Evolutionary conservation across 2,329 filamentous ascomycete species (phyloP), one percentile per base, ranked within the genome.

Genomic region (Ophiostoma perfectum): DNA sequence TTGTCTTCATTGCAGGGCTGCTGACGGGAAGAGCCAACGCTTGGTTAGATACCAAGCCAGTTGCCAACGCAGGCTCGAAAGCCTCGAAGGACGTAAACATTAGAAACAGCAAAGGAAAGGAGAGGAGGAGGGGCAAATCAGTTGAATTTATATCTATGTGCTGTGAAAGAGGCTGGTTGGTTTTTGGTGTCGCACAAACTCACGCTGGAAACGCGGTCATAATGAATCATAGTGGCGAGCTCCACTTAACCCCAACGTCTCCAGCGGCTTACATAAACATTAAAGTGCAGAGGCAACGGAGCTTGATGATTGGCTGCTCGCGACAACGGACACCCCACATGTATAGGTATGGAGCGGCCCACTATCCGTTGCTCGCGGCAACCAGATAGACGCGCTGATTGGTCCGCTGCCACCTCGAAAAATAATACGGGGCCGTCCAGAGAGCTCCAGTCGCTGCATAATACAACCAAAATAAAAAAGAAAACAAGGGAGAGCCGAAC

Each of bases 291-390:
- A 42, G 7, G 2, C n/a, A 38, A 60, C 6, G 27, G 27, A 60
- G 55, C 55, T 38, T 38, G 7, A 16, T 60, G 5, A 60, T 60
- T 60, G 55, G 55, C n/a, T 38, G 27, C 0, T 5, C 1, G 1
- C 38, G 3, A 18, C 6, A 38, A 5, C 36, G 36, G 14, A 18
- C 27, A 27, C 55, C 55, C 55, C 55, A 18, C 55, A 60, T 12
- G 5, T 18, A 18, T 27, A 27, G n/a, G 44, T 67, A 67, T 67
- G 49, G 27, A 49, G 44, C 14, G 27, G 14, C 69, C 55, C 58
- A 62, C 58, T 41, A 18, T 6, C 60, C 60, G 68, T 70, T 72
- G 74, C 73, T 74, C 71, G 68, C 68, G 73, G 73, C 74, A 75
- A 75, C 74, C 66, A n/a, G 14, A 1, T 9, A 2, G 66, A 70